phyloP scores from a whole-genome alignment of 2,329 filamentous ascomycete species.

The Xylariaceae sp. region DNA sequence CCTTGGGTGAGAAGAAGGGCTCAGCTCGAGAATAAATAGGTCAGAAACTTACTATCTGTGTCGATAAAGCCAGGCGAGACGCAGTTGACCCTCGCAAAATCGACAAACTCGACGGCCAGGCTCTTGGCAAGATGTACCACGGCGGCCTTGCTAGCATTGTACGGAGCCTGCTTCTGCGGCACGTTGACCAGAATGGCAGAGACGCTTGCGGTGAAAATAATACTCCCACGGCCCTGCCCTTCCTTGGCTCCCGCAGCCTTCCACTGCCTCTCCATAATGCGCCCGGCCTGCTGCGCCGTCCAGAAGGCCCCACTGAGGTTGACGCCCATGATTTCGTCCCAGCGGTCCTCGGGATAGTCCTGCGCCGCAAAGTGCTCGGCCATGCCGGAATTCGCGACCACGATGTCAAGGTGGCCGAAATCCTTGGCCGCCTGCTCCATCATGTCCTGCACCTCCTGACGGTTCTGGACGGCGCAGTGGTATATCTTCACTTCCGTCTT shows the following conservation, averaged over 20 bases:
- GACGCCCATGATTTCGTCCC: slow-evolving; percentile 42
- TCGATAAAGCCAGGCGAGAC: slow-evolving; percentile 42
- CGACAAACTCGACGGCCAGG: slow-evolving; percentile 47
- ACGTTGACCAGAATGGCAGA: slow-evolving; percentile 46
- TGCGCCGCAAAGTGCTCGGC: slow-evolving; percentile 40
- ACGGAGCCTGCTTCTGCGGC: slow-evolving; percentile 45
- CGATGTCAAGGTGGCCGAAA: slow-evolving; percentile 42
- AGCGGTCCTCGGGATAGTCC: slow-evolving; percentile 45
- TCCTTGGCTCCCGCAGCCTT: slow-evolving; percentile 30
- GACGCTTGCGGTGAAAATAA: slow-evolving; percentile 46
- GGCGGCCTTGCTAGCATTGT: slow-evolving; percentile 48
- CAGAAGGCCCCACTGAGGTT: slow-evolving; percentile 48
- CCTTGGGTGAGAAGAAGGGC: too few relatives aligned
- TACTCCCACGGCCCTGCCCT: slow-evolving; percentile 36
- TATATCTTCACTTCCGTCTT: slow-evolving; percentile 44
- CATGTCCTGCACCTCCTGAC: slow-evolving; percentile 34
- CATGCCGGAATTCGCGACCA: slow-evolving; percentile 48
- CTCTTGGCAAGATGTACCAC: slow-evolving; percentile 45
- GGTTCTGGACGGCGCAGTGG: slow-evolving; percentile 41
- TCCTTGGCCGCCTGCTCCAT: slow-evolving; percentile 41
- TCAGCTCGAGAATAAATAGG: slow-evolving; percentile 1
- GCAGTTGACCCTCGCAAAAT: slow-evolving; percentile 45
- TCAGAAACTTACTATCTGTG: slow-evolving; percentile 34
- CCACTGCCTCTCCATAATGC: slow-evolving; percentile 42
- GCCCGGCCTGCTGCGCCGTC: slow-evolving; percentile 46